Evolutionary conservation across 1,284 basidiomycete genomes (phyloP).

Genomic region (Sporisorium reilianum): DNA sequence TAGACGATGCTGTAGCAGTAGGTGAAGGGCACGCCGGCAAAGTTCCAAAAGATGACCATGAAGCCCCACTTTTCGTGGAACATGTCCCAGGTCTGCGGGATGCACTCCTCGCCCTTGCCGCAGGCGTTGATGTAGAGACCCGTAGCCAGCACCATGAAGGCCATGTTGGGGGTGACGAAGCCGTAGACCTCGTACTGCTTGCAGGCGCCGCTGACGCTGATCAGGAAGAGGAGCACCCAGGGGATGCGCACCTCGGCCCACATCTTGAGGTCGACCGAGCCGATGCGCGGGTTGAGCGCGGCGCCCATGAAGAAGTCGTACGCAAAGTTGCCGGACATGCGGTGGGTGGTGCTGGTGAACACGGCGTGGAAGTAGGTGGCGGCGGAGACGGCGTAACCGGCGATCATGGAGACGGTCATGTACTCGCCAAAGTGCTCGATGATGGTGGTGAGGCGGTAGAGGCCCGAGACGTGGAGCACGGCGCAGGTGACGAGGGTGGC

Average conservation of each 20-base stretch:
- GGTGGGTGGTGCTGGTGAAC: slow-evolving; percentile 68
- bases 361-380: slow-evolving; percentile 67
- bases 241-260: slow-evolving; percentile 97
- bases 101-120: slow-evolving; percentile 79
- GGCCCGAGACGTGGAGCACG: slow-evolving; percentile 81
- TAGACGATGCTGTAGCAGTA: slow-evolving; percentile 86
- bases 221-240: slow-evolving; percentile 95
- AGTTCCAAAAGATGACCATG: slow-evolving; percentile 76
- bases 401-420: slow-evolving; percentile 95
- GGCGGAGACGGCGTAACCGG: slow-evolving; percentile 77
- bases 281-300: slow-evolving; percentile 90
- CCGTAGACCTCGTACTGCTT: slow-evolving; percentile 90
- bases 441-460: slow-evolving; percentile 92
- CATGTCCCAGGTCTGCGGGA: slow-evolving; percentile 91
- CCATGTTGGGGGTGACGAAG: slow-evolving; percentile 95
- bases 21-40: slow-evolving; percentile 84
- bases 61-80: slow-evolving; percentile 70
- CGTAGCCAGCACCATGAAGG: slow-evolving; percentile 94
- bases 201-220: slow-evolving; percentile 90
- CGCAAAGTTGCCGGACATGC: slow-evolving; percentile 92
- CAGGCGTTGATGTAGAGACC: slow-evolving; percentile 97
- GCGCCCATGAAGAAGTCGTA: slow-evolving; percentile 86
- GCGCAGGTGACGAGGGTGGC: slow-evolving; percentile 83
- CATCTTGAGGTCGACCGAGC: slow-evolving; percentile 97
- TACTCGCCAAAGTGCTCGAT: slow-evolving; percentile 96